Base-by-base conservation (phyloP, 108 stramenopile species). In the Ochromonas danica region DNA sequence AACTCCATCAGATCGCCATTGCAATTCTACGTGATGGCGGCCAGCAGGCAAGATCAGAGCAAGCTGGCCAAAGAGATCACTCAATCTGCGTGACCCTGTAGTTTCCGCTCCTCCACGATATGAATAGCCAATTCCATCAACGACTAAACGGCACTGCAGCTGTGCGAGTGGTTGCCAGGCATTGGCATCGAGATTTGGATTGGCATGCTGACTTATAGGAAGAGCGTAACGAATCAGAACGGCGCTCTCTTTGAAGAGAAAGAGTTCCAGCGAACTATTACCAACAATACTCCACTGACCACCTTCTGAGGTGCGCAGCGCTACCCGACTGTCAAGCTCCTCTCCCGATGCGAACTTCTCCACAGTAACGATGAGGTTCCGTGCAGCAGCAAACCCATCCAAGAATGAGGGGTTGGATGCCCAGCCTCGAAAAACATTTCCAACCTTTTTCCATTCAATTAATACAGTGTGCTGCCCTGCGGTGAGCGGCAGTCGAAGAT, bases 201-300 rank as follows among this genome's bases (percentile, higher is more conserved):
- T 81, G 6, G 79, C 80, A 65, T 85, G 82, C 85, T 86, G 85
- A 33, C 83, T 84, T n/a, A 86, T 83, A 1, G 85, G 85, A 31
- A 86, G 79, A 42, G 80, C 85, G 3, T 86, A 86, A 0, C 78
- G 71, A 38, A 86, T 71, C 17, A 85, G 75, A 10, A 80, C 82
- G 1, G 82, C 79, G 14, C 81, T 81, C 40, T 70, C 27, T 27
- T 78, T 70, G 60, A 82, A 42, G 6, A 86, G 80, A 14, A 0
- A 36, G 35, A 86, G 84, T 0, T 67, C 42, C 0, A 84, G 70
- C 35, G 61, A 33, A 28, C 43, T 67, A 22, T 80, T 84, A 27
- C 84, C 82, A 14, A 86, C 84, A 22, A 51, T 51, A 36, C 70
- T 71, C 85, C 85, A 86, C 17, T 43, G 40, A 22, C 80, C 78